phyloP scores from a whole-genome alignment of 345 rosid genomes.

The Ceriops zippeliana region DNA sequence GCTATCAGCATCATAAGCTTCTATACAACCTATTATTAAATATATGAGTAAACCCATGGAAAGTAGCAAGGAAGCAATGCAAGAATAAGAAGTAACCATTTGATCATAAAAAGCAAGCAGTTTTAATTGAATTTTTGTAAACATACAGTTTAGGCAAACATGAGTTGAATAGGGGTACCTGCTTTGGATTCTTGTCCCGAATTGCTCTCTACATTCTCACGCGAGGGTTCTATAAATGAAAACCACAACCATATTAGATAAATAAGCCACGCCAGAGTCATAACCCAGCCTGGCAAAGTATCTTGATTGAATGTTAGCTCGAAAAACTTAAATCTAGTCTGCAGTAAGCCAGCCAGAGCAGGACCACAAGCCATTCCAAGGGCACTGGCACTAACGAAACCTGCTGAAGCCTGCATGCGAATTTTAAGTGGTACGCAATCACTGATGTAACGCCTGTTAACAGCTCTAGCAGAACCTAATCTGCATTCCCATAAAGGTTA shows the following conservation, averaged over 20 bases:
- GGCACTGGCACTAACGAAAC: constrained; percentile 99
- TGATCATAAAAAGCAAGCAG: neutral
- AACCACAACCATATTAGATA: constrained; percentile 82
- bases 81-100: neutral
- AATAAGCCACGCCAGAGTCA: constrained; percentile 87
- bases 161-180: constrained; percentile 39
- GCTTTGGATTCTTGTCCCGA: constrained; percentile 35
- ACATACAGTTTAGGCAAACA: neutral
- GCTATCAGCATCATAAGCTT: no score
- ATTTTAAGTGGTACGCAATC: constrained; percentile 87
- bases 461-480: constrained; percentile 99
- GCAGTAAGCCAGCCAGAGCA: constrained; percentile 94
- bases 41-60: neutral
- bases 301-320: constrained; percentile 69
- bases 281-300: constrained; percentile 98
- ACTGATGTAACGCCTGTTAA: constrained; percentile 93
- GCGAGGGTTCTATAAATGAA: constrained; percentile 79
- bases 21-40: no score
- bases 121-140: neutral
- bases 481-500: constrained; percentile 41
- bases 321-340: constrained; percentile 72
- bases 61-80: neutral
- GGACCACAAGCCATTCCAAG: constrained; percentile 99
- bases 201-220: constrained; percentile 45
- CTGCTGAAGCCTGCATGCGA: constrained; percentile 98